These are phyloP conservation scores for Coniochaeta hoffmannii DNA, from an alignment of 2,329 filamentous ascomycete genomes.

Conservation along the genomic window DNA sequence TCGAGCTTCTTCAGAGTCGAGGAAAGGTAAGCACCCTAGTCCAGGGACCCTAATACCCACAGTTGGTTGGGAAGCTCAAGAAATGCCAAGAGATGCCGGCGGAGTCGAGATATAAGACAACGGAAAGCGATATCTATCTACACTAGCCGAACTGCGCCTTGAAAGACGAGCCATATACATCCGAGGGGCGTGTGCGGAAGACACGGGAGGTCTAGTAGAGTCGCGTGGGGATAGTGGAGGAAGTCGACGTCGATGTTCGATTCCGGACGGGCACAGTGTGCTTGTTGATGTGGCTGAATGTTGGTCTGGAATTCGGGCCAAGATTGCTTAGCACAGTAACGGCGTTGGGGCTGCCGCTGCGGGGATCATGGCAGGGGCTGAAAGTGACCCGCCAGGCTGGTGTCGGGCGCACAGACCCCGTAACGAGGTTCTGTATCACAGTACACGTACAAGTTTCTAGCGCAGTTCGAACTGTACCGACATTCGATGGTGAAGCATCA, in stretches of 20 bases:
- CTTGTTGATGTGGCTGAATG: neutral
- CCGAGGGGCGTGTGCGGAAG: neutral
- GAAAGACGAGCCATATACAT: neutral
- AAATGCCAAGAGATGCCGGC: neutral
- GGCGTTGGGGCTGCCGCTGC: neutral
- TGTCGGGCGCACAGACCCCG: neutral
- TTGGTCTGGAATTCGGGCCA: neutral
- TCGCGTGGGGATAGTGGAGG: neutral
- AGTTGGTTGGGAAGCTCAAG: neutral
- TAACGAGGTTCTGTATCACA: no score
- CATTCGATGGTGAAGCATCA: neutral
- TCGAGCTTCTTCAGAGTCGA: neutral
- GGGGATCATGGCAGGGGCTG: neutral
- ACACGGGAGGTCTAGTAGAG: neutral
- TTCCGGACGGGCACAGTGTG: neutral
- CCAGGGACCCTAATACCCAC: neutral
- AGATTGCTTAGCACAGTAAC: neutral
- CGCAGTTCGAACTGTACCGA: neutral
- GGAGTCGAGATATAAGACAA: neutral
- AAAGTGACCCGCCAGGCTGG: neutral
- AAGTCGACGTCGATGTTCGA: neutral
- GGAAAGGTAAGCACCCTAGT: neutral
- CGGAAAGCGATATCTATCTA: neutral
- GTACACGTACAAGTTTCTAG: neutral
- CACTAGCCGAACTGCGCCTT: neutral